These are phyloP conservation scores for Fraxinus ornus DNA, from an alignment of 305 asterid species.

Conservation along the genomic window DNA sequence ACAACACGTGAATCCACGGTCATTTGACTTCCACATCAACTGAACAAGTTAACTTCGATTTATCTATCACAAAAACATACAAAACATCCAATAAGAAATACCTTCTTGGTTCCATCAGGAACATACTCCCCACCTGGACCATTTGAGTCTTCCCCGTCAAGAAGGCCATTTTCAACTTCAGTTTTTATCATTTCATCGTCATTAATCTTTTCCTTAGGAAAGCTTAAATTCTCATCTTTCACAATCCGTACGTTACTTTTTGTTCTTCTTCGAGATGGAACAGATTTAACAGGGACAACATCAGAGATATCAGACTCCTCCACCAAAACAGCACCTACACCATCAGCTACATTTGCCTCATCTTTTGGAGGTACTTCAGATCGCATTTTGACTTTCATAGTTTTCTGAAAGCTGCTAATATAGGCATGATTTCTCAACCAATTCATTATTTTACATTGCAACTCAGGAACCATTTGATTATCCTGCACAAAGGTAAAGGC, in stretches of 20 bases:
- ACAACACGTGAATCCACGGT: neutral
- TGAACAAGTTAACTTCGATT: neutral
- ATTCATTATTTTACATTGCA: slow-evolving; percentile 56
- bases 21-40: neutral
- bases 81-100: slow-evolving; percentile 23
- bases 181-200: slow-evolving; percentile 29
- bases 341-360: slow-evolving; percentile 48
- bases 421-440: slow-evolving; percentile 80
- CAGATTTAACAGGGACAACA: slow-evolving; percentile 65
- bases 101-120: slow-evolving; percentile 49
- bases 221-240: slow-evolving; percentile 40
- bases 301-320: slow-evolving; percentile 50
- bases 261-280: slow-evolving; percentile 79
- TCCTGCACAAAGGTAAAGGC: slow-evolving; percentile 50
- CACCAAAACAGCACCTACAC: slow-evolving; percentile 21
- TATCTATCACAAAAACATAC: neutral
- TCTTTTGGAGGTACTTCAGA: slow-evolving; percentile 35
- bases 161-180: slow-evolving; percentile 33
- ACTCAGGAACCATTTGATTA: slow-evolving; percentile 50
- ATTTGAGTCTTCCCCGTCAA: slow-evolving; percentile 45
- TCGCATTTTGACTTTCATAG: slow-evolving; percentile 49
- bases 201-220: slow-evolving; percentile 34
- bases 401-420: slow-evolving; percentile 50
- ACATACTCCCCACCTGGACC: slow-evolving; percentile 33
- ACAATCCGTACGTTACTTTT: slow-evolving; percentile 54